Base-by-base conservation (phyloP, 768 basidiomycete genomes). In the Kwoniella sp. region DNA sequence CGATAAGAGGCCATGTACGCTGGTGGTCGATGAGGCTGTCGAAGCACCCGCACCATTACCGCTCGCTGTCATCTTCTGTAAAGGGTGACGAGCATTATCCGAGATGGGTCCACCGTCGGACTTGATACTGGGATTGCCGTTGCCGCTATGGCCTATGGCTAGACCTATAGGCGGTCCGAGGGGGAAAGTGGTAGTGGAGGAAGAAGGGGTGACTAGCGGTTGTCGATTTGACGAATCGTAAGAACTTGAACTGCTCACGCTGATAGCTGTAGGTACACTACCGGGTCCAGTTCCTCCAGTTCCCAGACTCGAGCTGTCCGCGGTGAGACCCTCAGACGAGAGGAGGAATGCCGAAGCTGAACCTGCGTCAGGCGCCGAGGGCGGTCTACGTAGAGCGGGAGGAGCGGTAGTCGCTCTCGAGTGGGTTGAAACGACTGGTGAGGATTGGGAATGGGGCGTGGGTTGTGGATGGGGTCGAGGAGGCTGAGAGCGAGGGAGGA, bases 1-100 rank as follows among this genome's bases (percentile, higher is more conserved):
- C 10, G 61, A 57, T 13, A 68, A 47, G 22, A 68, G 29, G 9
- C 67, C 67, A 40, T 63, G 53, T 10, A 68, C 67, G 7, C 55
- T 58, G 26, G 62, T 68, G 24, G 67, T 60, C 2, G 67, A 68
- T 26, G 56, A 55, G 17, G 67, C 54, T 24, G 62, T 64, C 19
- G 53, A 54, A 26, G 17, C 25, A 22, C 56, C 44, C 4, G 25
- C 56, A 21, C 8, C 56, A 22, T 25, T 25, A 24, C 58, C 46
- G n/a, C 24, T 26, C 29, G 19, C 15, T 10, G 25, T 22, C 24
- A 44, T 19, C 24, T 24, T 29, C 17, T 58, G 56, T 24, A 30
- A 21, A 7, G 58, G 49, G 26, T 49, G 22, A 21, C 57, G 40
- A 44, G 40, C 40, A 44, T 4, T 15, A 3, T 44, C 40, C 8